These are phyloP conservation scores for Annona cherimola DNA, from an alignment of 164 flowering plant species.

Conservation along the genomic window DNA sequence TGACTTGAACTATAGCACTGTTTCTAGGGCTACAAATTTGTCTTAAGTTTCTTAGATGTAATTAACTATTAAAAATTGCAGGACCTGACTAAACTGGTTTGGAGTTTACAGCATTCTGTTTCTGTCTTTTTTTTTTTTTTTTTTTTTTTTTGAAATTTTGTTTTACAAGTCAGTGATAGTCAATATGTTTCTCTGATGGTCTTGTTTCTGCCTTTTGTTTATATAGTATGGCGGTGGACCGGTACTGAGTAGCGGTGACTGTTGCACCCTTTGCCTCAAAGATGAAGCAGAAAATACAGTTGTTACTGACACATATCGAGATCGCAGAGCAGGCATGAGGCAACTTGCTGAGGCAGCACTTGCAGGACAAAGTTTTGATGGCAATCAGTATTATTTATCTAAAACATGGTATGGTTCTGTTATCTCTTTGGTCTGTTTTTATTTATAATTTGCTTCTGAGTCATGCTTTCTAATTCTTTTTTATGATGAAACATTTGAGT, in stretches of 20 bases:
- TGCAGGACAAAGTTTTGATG: slow-evolving; percentile 63
- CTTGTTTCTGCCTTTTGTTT: neutral
- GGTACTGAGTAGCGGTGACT: slow-evolving; percentile 42
- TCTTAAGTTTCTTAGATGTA: too few relatives aligned
- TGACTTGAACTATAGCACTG: too few relatives aligned
- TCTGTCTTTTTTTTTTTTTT: too few relatives aligned
- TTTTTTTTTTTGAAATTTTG: too few relatives aligned
- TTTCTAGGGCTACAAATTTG: too few relatives aligned
- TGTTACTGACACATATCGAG: slow-evolving; percentile 64
- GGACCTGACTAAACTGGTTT: too few relatives aligned
- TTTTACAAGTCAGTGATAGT: too few relatives aligned
- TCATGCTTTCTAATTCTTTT: neutral
- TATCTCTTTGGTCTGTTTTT: neutral
- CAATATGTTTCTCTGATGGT: too few relatives aligned
- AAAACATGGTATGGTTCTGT: slow-evolving; percentile 55
- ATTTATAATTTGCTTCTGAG: neutral
- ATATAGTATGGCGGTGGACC: slow-evolving; percentile 63
- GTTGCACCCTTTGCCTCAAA: slow-evolving; percentile 63
- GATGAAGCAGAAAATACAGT: slow-evolving; percentile 49
- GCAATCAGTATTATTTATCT: slow-evolving; percentile 55
- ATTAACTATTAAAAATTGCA: too few relatives aligned
- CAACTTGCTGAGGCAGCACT: slow-evolving; percentile 70
- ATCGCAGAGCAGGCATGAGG: slow-evolving; percentile 62
- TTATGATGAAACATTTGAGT: neutral
- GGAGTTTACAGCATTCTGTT: too few relatives aligned